Percentiles rank a stretch among this genome's conserved stretches.
phyloP scores from a whole-genome alignment of 805 yeast species.

The Hanseniaspora lindneri region DNA sequence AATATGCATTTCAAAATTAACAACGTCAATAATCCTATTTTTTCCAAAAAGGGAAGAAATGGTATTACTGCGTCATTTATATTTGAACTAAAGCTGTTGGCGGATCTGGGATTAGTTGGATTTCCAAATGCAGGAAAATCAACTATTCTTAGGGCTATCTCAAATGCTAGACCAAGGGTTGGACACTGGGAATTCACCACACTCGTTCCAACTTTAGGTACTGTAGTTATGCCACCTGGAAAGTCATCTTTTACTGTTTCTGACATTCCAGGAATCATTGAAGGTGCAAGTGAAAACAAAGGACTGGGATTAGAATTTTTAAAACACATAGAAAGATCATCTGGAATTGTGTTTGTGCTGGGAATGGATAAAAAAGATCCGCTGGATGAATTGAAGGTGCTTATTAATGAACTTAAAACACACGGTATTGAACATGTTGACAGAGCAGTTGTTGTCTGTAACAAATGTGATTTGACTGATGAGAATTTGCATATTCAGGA shows the following conservation, averaged over 20 bases:
- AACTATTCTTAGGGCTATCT: conserved; percentile 71
- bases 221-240: conserved; percentile 56
- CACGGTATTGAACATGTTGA: conserved; percentile 46
- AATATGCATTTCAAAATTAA: conserved; percentile 87
- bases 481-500: conserved; percentile 19
- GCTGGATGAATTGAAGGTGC: conserved; percentile 45
- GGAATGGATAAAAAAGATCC: conserved; percentile 63
- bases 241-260: conserved; percentile 74
- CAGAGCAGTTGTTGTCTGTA: conserved; percentile 65
- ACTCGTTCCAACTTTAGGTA: conserved; percentile 81
- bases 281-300: conserved; percentile 71
- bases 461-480: conserved; percentile 73
- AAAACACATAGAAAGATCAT: conserved; percentile 84
- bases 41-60: conserved; percentile 66
- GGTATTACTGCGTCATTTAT: conserved; percentile 57
- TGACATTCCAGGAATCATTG: conserved; percentile 90
- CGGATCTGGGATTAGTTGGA: conserved; percentile 90
- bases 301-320: conserved; percentile 93
- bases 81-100: conserved; percentile 76
- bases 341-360: conserved; percentile 77
- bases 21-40: conserved; percentile 77
- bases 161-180: conserved; percentile 77
- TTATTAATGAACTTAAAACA: conserved; percentile 61
- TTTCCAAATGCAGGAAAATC: conserved; percentile 96
- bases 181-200: conserved; percentile 98